Evolutionary conservation across 2,329 filamentous ascomycete genomes (phyloP), one percentile per base, ranked within the genome.

Genomic region (Malbranchea cinnamomea): DNA sequence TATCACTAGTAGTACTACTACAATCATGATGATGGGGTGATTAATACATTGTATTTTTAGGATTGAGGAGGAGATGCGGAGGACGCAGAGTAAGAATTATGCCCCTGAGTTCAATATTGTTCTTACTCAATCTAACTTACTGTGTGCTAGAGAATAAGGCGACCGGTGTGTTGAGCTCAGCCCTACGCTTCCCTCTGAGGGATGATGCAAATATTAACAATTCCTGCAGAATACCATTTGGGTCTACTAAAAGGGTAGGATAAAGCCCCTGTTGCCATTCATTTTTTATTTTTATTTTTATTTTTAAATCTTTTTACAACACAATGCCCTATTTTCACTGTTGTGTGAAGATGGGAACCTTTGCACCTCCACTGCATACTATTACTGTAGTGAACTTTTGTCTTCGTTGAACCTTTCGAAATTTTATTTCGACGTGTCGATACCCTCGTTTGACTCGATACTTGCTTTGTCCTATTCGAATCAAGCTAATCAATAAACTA

Each of bases 31-130:
- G 26, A 27, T 28, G 15, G 36, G 35, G 49, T 45, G 25, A 30
- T 34, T n/a, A n/a, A n/a, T n/a, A n/a, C n/a, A n/a, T n/a, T n/a
- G n/a, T n/a, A n/a, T 31, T 33, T 31, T 23, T 45, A 94, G 87
- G 75, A 98, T 98, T 50, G 89, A 98, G 71, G 85, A 93, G 62
- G 89, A 98, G 78, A 98, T 98, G 89, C 77, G 73, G 57, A 87
- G 73, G 74, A 98, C 89, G 49, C 89, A 98, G 65, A 98, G 87
- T 93, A 73, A 65, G 72, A 47, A 23, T 30, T 23, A 6, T 23
- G 14, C 32, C 11, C 21, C 31, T 35, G 29, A 32, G 30, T 24
- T 28, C 19, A 23, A 33, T 32, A 24, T 31, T 26, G 39, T n/a
- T 35, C 14, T 17, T 22, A 32, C 28, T 38, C 34, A 39, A 46